Conservation (phyloP, 768 basidiomycete species). For the Trametes coccinea region DNA sequence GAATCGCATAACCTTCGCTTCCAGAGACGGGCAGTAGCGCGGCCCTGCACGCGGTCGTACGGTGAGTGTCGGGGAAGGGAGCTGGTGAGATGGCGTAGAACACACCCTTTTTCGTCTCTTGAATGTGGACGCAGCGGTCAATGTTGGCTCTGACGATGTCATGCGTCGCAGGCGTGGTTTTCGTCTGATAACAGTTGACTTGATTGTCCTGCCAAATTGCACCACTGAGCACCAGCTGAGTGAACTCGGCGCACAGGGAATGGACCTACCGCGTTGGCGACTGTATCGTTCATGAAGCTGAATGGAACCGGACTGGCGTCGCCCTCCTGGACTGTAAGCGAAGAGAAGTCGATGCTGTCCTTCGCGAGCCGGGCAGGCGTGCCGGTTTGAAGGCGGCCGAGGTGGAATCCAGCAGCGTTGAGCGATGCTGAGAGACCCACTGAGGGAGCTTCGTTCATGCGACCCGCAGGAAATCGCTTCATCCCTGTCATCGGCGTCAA, state of each 20-base stretch:
- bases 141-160: constrained; percentile 73
- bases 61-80: neutral
- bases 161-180: constrained; percentile 74
- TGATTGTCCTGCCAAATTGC: constrained; percentile 58
- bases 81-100: neutral
- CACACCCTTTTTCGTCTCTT: constrained; percentile 83
- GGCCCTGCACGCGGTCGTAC: constrained; percentile 53
- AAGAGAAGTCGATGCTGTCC: constrained; percentile 67
- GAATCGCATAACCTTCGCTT: constrained; percentile 84
- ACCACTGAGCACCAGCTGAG: no score
- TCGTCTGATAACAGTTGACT: constrained; percentile 69
- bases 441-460: constrained; percentile 71
- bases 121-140: constrained; percentile 80
- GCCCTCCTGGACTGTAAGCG: constrained; percentile 63
- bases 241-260: neutral
- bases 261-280: constrained; percentile 65
- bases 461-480: constrained; percentile 76
- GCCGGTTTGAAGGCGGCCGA: constrained; percentile 83
- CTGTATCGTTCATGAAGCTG: constrained; percentile 66
- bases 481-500: constrained; percentile 44
- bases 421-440: constrained; percentile 77
- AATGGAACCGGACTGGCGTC: constrained; percentile 70
- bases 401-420: constrained; percentile 70
- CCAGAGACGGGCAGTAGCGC: constrained; percentile 88
- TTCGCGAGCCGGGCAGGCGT: constrained; percentile 81